Percentiles rank a stretch among this genome's conserved stretches.
phyloP scores from a whole-genome alignment of 2,329 filamentous ascomycete genomes.

The Fusarium camptoceras region DNA sequence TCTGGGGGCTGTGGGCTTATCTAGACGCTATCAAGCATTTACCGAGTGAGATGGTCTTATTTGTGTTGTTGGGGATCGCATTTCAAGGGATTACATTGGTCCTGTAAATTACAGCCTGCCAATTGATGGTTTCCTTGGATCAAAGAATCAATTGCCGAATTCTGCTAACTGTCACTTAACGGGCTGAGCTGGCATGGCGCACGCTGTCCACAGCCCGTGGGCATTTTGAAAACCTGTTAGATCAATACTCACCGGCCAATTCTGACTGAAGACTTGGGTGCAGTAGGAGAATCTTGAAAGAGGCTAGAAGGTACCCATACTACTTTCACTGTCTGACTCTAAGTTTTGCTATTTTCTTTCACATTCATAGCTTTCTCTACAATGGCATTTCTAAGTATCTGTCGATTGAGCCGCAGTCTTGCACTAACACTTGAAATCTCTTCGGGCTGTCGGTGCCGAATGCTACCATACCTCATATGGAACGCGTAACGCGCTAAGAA shows the following conservation, averaged over 20 bases:
- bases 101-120: not conserved
- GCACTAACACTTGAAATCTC: not conserved
- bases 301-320: too few species aligned
- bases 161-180: not conserved
- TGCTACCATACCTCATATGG: not conserved
- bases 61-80: too few species aligned
- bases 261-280: too few species aligned
- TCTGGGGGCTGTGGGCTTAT: constrained; percentile 12
- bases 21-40: constrained; percentile 18
- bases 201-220: not conserved
- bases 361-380: too few species aligned
- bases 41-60: not conserved
- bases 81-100: too few species aligned
- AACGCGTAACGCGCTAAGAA: not conserved
- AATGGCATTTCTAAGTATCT: too few species aligned
- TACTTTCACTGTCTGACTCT: too few species aligned
- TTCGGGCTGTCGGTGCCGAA: not conserved
- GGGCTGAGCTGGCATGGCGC: not conserved
- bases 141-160: not conserved
- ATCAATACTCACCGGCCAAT: too few species aligned
- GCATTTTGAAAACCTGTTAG: too few species aligned
- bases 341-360: too few species aligned
- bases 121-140: not conserved
- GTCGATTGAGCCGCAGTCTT: too few species aligned
- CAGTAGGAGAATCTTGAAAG: too few species aligned